Evolutionary conservation across 2,329 filamentous ascomycete genomes (phyloP), one percentile per base, ranked within the genome.

Genomic region (Fusarium acutatum): DNA sequence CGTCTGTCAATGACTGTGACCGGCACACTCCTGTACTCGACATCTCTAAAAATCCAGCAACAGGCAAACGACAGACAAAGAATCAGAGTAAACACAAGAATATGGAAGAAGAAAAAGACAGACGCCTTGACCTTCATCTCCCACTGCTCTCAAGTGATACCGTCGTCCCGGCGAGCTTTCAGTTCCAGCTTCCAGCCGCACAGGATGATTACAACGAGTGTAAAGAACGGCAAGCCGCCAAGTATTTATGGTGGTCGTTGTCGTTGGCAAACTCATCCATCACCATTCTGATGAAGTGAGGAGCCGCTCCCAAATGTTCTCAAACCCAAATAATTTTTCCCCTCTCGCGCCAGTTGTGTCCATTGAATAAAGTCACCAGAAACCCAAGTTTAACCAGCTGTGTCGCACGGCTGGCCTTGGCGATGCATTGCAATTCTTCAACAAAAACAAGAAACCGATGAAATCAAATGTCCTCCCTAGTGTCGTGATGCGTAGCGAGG

Each of bases 171-270:
- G 72, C 77, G 74, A 77, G 78, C 80, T 72, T 78, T 79, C 64
- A 67, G 78, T 80, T 79, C 77, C 82, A 80, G 84, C 79, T 81
- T 74, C 79, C 79, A 79, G 77, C 80, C 76, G 78, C 80, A 79
- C 73, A 76, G 78, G 79, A 79, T 71, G 81, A 86, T 86, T 86
- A 86, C 84, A 87, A 88, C 84, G 85, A 86, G 82, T 80, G 86
- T 87, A 87, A 84, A 84, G 82, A 85, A 86, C 76, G 75, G 79
- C 79, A 83, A 80, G 79, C 81, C 72, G 68, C 78, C 79, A 75
- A 69, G 37, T 62, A 65, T 74, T 46, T 66, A 61, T 72, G 57
- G 70, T 70, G 71, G 71, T 77, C 70, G 58, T 76, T 73, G 77
- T 79, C 73, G 73, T 73, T 64, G 68, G 65, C 69, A 69, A 78